Evolutionary conservation across 2,329 filamentous ascomycete species (phyloP), one percentile per base, ranked within the genome.

Genomic region (Camptophora hylomeconis): DNA sequence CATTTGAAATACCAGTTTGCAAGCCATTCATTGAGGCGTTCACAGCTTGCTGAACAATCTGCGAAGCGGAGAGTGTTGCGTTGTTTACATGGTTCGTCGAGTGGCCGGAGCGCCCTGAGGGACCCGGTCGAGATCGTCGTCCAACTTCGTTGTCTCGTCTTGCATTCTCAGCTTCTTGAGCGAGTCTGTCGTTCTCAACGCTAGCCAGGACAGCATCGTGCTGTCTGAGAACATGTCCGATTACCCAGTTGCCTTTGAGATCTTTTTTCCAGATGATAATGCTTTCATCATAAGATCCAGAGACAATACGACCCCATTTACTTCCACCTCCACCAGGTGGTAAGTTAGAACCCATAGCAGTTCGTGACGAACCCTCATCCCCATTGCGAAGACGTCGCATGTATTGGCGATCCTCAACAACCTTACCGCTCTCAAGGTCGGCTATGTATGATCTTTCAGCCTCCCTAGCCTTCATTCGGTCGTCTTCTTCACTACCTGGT

Each of bases 231-330:
- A 72, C 71, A 40, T 87, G 80, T 18, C 74, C 73, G 30, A 76
- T 72, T 41, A 75, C 75, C 86, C 89, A 95, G 15, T 80, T 71
- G 2, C 86, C 86, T 41, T 89, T 75, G 40, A 74, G 71, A 40
- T 92, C 80, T 37, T 82, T 76, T 42, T 80, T 78, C 89, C 89
- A 98, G 32, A 98, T 81, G 41, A 94, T 86, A 43, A 98, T 83
- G 7, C 75, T 86, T 57, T 93, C 83, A 44, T 98, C 89, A 44
- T 98, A 98, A 1, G 84, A 93, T 2, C 89, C 89, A 5, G 86
- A 94, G 3, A 98, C 83, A 35, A 98, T 98, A n/a, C 86, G 76
- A 7, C 80, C 83, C 61, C 87, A 94, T 41, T 69, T 75, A 46
- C 82, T 82, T 15, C 87, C 84, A 20, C 87, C 87, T 14, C 87